phyloP scores from a whole-genome alignment of 768 basidiomycete genomes.

The Podaxis rugospora region DNA sequence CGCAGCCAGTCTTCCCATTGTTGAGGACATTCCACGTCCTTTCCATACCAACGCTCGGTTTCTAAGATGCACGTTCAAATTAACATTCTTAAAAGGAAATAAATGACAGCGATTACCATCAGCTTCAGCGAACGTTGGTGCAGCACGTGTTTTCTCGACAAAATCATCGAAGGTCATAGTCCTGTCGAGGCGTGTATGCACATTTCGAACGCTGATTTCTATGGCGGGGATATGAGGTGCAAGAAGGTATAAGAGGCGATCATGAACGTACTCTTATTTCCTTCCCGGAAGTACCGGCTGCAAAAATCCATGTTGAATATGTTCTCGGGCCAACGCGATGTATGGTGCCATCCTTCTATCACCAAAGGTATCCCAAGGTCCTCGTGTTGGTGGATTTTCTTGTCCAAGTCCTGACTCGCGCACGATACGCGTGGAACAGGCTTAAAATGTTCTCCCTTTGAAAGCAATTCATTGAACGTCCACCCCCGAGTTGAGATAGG shows the following conservation, averaged over 20 bases:
- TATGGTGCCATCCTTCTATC: conserved; percentile 55
- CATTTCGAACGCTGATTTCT: conserved; percentile 63
- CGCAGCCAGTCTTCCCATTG: conserved; percentile 64
- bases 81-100: background rate
- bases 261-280: background rate
- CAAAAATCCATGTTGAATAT: conserved; percentile 60
- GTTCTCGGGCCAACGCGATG: conserved; percentile 47
- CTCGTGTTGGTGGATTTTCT: conserved; percentile 43
- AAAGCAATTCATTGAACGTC: conserved; percentile 41
- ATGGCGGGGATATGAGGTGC: background rate
- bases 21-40: conserved; percentile 67
- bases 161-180: conserved; percentile 50
- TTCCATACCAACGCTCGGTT: conserved; percentile 64
- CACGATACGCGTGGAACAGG: conserved; percentile 20
- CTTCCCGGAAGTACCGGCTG: conserved; percentile 19
- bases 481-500: conserved; percentile 43
- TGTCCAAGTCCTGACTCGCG: conserved; percentile 31
- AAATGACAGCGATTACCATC: conserved; percentile 29
- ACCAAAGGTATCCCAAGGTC: conserved; percentile 54
- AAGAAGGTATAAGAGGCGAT: background rate
- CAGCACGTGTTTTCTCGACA: conserved; percentile 37
- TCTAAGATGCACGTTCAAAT: conserved; percentile 31
- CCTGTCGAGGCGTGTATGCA: conserved; percentile 53
- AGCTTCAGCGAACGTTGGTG: conserved; percentile 27
- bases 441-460: conserved; percentile 35